Evolutionary conservation across 192 early-diverging fungal species (phyloP).

Genomic region (Coemansia brasiliensis): DNA sequence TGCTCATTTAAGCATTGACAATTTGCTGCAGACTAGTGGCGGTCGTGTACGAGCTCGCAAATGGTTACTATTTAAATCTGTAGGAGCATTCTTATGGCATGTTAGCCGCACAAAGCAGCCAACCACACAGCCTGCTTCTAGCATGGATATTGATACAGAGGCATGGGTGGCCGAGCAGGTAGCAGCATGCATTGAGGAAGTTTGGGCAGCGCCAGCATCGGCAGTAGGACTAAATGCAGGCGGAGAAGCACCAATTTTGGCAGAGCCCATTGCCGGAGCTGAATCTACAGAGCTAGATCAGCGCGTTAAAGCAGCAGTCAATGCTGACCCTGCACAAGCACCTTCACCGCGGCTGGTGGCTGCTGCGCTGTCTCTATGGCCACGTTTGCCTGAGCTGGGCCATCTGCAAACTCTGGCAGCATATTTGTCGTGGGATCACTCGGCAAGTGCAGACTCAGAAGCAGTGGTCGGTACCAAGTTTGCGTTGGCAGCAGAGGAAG

Average conservation of each 20-base stretch:
- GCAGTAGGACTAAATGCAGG: slow-evolving; percentile 19
- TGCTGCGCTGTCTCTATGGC: slow-evolving; percentile 39
- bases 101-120: slow-evolving; percentile 12
- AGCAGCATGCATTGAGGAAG: slow-evolving; percentile 38
- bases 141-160: neutral
- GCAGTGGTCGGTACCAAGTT: slow-evolving; percentile 8
- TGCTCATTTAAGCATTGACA: slow-evolving; percentile 2
- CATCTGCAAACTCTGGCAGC: slow-evolving; percentile 20
- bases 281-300: slow-evolving; percentile 23
- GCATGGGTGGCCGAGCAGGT: slow-evolving; percentile 43
- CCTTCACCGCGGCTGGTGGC: slow-evolving; percentile 28
- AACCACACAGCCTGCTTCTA: neutral
- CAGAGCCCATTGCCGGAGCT: slow-evolving; percentile 2
- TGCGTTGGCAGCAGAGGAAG: slow-evolving; percentile 29
- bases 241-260: slow-evolving; percentile 11
- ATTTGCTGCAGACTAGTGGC: slow-evolving; percentile 4
- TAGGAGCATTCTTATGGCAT: slow-evolving; percentile 40
- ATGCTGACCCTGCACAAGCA: slow-evolving; percentile 5
- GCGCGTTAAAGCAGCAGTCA: slow-evolving; percentile 14
- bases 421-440: slow-evolving; percentile 44
- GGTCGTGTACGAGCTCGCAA: slow-evolving; percentile 13
- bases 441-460: slow-evolving; percentile 3
- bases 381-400: slow-evolving; percentile 21
- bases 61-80: slow-evolving; percentile 33
- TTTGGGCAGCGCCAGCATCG: slow-evolving; percentile 27